These are phyloP conservation scores for Cydonia oblonga DNA, from an alignment of 331 rosid species.

Conservation along the genomic window DNA sequence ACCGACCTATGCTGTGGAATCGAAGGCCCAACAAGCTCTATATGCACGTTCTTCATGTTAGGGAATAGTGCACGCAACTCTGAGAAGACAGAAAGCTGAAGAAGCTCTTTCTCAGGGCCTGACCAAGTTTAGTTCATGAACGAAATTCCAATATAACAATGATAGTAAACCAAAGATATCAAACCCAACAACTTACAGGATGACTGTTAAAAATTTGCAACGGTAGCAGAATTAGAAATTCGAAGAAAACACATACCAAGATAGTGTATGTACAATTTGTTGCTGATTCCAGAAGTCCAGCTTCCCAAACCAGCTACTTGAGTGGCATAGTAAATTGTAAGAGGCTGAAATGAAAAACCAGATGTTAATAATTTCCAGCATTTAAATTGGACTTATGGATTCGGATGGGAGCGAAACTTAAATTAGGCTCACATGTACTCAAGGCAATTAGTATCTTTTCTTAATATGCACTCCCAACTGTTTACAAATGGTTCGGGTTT, in stretches of 20 bases:
- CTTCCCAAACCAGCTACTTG: slow-evolving; percentile 40
- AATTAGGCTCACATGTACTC: not conserved
- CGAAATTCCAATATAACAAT: not conserved
- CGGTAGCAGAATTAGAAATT: not conserved
- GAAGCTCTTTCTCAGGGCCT: slow-evolving; percentile 93
- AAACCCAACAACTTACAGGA: not conserved
- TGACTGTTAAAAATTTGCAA: not conserved
- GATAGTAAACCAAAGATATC: not conserved
- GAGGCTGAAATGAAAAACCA: slow-evolving; percentile 49
- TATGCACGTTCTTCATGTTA: slow-evolving; percentile 31
- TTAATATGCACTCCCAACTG: not conserved
- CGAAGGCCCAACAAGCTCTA: slow-evolving; percentile 78
- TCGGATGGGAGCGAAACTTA: not conserved
- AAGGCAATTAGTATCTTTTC: not conserved
- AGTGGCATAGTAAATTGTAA: slow-evolving; percentile 55
- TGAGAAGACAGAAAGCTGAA: slow-evolving; percentile 67
- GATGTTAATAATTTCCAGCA: not conserved
- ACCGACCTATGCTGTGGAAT: slow-evolving; percentile 65
- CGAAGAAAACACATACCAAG: slow-evolving; percentile 48
- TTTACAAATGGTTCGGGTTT: not conserved
- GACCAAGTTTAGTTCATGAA: slow-evolving; percentile 1
- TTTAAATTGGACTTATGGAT: not conserved
- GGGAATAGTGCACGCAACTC: slow-evolving; percentile 81
- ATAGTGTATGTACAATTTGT: slow-evolving; percentile 57
- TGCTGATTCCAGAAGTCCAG: slow-evolving; percentile 29